Evolutionary conservation across 306 rosid species (phyloP).

Genomic region (Styphnolobium japonicum): DNA sequence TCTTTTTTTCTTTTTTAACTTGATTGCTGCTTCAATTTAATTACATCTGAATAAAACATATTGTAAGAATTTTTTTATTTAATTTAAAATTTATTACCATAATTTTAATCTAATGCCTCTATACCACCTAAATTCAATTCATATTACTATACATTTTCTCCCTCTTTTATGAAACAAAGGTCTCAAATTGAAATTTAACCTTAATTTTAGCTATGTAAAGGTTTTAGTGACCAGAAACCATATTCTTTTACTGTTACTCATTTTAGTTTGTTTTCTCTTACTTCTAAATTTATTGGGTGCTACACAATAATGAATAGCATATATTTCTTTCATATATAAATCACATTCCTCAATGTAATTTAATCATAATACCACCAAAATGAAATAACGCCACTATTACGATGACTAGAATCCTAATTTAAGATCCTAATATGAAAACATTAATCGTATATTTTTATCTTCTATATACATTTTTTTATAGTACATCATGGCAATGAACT

Average conservation of each 20-base stretch:
- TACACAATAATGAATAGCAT: neutral
- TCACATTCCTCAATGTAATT: too few species aligned
- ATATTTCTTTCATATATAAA: too few species aligned
- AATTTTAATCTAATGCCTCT: neutral
- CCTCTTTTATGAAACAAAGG: neutral
- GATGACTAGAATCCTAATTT: neutral
- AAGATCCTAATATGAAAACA: neutral
- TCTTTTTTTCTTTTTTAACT: neutral
- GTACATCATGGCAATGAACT: conserved; percentile 31
- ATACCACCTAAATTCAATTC: neutral
- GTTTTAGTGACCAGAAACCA: neutral
- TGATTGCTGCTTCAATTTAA: too few species aligned
- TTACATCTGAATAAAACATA: too few species aligned
- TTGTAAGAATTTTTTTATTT: neutral
- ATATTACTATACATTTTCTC: neutral
- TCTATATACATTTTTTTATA: neutral
- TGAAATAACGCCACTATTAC: neutral
- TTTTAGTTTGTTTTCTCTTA: neutral
- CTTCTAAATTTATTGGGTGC: neutral
- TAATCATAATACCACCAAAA: neutral
- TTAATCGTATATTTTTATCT: neutral
- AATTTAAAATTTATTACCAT: neutral
- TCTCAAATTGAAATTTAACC: neutral
- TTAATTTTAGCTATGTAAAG: neutral
- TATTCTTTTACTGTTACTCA: neutral